Evolutionary conservation across 805 yeast genomes (phyloP), one percentile per base, ranked within the genome.

Genomic region (Candida loeiensis): DNA sequence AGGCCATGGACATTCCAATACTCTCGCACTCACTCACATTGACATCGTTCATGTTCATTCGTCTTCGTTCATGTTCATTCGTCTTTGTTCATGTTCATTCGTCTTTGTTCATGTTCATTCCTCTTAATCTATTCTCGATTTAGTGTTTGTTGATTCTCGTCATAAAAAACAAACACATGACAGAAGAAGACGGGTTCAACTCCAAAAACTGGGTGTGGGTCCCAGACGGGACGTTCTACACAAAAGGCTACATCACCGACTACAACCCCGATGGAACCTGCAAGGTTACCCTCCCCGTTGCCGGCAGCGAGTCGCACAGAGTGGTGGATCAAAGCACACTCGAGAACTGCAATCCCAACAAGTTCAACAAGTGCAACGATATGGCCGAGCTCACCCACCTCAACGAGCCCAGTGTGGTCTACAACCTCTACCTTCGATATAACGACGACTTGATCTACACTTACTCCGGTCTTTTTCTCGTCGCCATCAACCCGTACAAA

Each of bases 311-410:
- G 65, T 70, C 40, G 44, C 63, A 63, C 29, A 57, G 65, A 36
- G 57, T 62, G n/a, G 67, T 79, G 4, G 68, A 69, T 18, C 65
- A 72, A 8, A 38, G 73, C 69, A 16, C 43, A 17, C 47, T 69
- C 25, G 82, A 82, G 48, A 79, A 77, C 52, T 87, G 90, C 37
- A 93, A 93, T 55, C 99, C 99, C 1, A 71, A 81, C 6, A 85
- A 85, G 50, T 93, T 93, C 61, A 95, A 93, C 60, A 83, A 80
- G 52, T 91, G 95, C 45, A 80, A 85, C 50, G 96, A 93, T 54
- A 87, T 93, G 90, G 98, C 98, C 0, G 96, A 90, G 50, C 71
- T 93, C 47, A 93, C 99, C 0, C 88, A 82, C 60, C 70, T 93
- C 45, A 93, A 91, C 59, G 99, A 93, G 58, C 95, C 99, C 0